Evolutionary conservation across 805 yeast genomes (phyloP).

Genomic region (Sugiyamaella qingdaonensis): DNA sequence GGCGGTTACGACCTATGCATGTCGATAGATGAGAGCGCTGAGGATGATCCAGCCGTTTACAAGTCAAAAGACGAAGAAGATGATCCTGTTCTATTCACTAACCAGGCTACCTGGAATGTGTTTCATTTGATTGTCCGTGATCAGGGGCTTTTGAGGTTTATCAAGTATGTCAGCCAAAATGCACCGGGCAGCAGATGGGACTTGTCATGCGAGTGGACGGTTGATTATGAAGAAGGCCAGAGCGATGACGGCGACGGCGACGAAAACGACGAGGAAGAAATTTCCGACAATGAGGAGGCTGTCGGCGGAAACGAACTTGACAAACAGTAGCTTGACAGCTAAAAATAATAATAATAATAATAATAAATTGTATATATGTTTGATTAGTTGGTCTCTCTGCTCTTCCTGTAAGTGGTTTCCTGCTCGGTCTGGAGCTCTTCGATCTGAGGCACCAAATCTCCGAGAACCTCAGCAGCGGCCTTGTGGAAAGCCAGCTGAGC

Average conservation of each 20-base stretch:
- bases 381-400: conserved; percentile 22
- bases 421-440: conserved; percentile 57
- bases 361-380: conserved; percentile 3
- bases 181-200: conserved; percentile 96
- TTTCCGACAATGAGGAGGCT: conserved; percentile 15
- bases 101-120: conserved; percentile 81
- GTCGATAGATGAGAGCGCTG: conserved; percentile 47
- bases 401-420: conserved; percentile 35
- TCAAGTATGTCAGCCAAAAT: conserved; percentile 82
- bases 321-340: neutral
- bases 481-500: conserved; percentile 83
- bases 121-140: conserved; percentile 77
- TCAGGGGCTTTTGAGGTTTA: conserved; percentile 79
- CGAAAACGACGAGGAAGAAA: conserved; percentile 22
- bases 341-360: conserved; percentile 9
- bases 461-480: conserved; percentile 64
- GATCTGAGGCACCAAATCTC: conserved; percentile 58
- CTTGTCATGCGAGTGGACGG: conserved; percentile 73
- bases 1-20: conserved; percentile 96
- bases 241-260: conserved; percentile 38
- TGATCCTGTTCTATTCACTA: conserved; percentile 71
- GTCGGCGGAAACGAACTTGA: neutral
- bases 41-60: conserved; percentile 76
- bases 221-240: conserved; percentile 41
- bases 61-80: conserved; percentile 58